Evolutionary conservation across 768 basidiomycete species (phyloP), one percentile per base, ranked within the genome.

Genomic region (Amanita fuliginea): DNA sequence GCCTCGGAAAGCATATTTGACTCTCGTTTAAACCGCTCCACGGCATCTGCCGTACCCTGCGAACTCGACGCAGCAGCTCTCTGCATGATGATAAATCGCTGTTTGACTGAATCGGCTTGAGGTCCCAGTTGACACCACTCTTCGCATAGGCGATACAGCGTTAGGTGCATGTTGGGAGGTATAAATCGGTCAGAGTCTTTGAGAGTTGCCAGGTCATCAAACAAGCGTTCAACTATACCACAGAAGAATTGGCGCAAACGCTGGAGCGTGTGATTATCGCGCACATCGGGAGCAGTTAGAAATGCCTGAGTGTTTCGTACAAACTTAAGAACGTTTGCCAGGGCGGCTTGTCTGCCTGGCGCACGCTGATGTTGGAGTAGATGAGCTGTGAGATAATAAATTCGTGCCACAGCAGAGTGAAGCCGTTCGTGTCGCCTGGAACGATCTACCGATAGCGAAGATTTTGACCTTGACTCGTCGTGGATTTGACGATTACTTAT

Each of bases 91-190:
- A 77, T 72, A 37, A 83, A 67, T 42, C 86, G 75, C 47, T 81
- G 84, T 61, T 80, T 84, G 34, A 78, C 75, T n/a, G 69, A 65
- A 53, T 91, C 87, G 0, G 79, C 73, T 56, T 87, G 81, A 26
- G 80, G 75, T 4, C 89, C 92, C 41, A 86, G 71, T 58, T 89
- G 82, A 62, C 92, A 95, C 93, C 93, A 96, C 57, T 93, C 90
- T 63, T 94, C 90, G 56, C 90, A 93, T 34, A 91, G 68, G 30
- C 83, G 79, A 64, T 88, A 95, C 28, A 95, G 65, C 2, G 83
- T 75, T 6, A 93, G 73, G 58, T 90, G 80, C 68, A 82, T 82
- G 51, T 86, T 77, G 4, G 75, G 68, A 1, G 86, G 81, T 46
- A 87, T 77, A 59, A 89, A 88, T 4, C 82, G 73, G 46, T 92